These are phyloP conservation scores for Alternaria ventricosa DNA, from an alignment of 2,329 filamentous ascomycete species.

Conservation along the genomic window DNA sequence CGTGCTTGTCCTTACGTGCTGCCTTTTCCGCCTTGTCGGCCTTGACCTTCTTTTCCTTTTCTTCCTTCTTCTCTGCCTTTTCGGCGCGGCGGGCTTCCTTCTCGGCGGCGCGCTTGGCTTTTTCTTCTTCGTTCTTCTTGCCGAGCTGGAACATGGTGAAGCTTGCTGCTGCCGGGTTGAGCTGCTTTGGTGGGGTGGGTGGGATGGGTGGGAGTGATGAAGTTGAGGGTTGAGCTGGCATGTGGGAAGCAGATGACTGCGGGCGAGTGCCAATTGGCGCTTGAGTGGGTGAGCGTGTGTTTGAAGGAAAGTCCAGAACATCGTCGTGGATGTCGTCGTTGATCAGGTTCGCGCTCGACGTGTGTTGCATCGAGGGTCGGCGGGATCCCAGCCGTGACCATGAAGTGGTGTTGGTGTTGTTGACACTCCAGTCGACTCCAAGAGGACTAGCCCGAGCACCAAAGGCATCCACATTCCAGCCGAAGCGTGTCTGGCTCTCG, in stretches of 20 bases:
- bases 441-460: constrained; percentile 51
- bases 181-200: constrained; percentile 59
- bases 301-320: constrained; percentile 56
- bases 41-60: constrained; percentile 50
- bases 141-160: constrained; percentile 64
- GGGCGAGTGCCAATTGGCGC: constrained; percentile 82
- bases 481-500: constrained; percentile 48
- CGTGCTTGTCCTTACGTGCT: constrained; percentile 43
- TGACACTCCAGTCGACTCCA: constrained; percentile 51
- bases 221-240: constrained; percentile 23
- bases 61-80: constrained; percentile 43
- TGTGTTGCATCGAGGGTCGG: constrained; percentile 78
- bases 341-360: constrained; percentile 70
- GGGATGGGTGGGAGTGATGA: constrained; percentile 32
- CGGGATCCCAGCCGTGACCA: constrained; percentile 82
- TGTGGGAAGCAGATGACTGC: constrained; percentile 61
- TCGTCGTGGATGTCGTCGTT: constrained; percentile 61
- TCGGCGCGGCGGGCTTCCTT: constrained; percentile 46
- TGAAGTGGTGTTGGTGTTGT: constrained; percentile 50
- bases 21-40: constrained; percentile 42
- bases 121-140: constrained; percentile 45
- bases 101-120: constrained; percentile 43
- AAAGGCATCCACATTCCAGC: constrained; percentile 47
- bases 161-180: constrained; percentile 89
- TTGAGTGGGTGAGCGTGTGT: constrained; percentile 61